Evolutionary conservation across 2,329 filamentous ascomycete genomes (phyloP).

Genomic region (Botryotinia convoluta): DNA sequence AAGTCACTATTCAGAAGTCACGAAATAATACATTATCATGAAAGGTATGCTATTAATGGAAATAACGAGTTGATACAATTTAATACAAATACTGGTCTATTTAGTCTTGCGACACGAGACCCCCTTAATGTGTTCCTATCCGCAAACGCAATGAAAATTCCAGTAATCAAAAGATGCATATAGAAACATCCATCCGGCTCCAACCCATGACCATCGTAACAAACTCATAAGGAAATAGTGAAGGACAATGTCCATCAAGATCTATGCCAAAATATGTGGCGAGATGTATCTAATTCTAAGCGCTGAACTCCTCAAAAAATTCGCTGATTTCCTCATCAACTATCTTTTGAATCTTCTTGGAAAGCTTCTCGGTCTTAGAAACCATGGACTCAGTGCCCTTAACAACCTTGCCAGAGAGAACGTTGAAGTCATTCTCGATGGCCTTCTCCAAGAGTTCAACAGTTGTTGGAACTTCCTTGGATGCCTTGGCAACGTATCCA

Average conservation of each 20-base stretch:
- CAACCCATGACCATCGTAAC: conserved; percentile 33
- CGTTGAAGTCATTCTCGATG: conserved; percentile 55
- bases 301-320: conserved; percentile 52
- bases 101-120: conserved; percentile 25
- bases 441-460: conserved; percentile 60
- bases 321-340: conserved; percentile 61
- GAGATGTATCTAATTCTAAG: conserved; percentile 27
- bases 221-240: conserved; percentile 30
- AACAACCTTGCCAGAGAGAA: conserved; percentile 56
- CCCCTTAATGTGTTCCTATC: conserved; percentile 17
- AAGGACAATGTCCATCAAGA: conserved; percentile 25
- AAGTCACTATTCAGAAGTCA: neutral
- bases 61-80: conserved; percentile 20
- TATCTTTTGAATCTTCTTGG: conserved; percentile 60
- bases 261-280: conserved; percentile 29
- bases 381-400: conserved; percentile 53
- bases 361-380: conserved; percentile 59
- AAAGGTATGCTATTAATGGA: neutral
- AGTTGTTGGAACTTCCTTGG: conserved; percentile 50
- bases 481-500: conserved; percentile 59
- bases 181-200: conserved; percentile 34
- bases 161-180: conserved; percentile 36
- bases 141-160: conserved; percentile 32
- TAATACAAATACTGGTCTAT: conserved; percentile 29
- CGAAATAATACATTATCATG: neutral